Conservation (phyloP, 2,329 filamentous ascomycete species). For the Arthrinium puccinioides region DNA sequence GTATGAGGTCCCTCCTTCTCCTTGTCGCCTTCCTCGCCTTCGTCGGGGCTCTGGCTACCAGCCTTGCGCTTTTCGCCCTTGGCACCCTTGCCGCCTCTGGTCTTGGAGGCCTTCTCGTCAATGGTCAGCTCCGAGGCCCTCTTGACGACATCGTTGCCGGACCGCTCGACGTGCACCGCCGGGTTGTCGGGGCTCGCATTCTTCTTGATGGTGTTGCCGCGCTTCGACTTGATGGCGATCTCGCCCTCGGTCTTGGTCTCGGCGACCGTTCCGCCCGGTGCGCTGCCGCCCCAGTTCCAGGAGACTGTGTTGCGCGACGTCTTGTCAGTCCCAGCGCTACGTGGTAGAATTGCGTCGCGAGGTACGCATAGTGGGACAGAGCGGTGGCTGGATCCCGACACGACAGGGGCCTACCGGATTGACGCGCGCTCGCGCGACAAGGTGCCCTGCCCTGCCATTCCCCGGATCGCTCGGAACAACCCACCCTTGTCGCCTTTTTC, state of each 20-base stretch:
- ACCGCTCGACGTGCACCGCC: constrained; percentile 50
- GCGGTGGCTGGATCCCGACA: background rate
- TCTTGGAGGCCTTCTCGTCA: constrained; percentile 42
- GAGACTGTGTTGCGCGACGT: constrained; percentile 37
- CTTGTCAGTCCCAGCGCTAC: background rate
- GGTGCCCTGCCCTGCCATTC: too few relatives aligned
- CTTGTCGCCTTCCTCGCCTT: background rate
- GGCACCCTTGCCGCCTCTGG: constrained; percentile 13
- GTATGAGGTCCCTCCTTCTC: constrained; percentile 6
- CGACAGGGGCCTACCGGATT: too few relatives aligned
- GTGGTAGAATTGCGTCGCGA: background rate
- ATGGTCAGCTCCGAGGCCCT: constrained; percentile 52
- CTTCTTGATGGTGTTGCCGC: constrained; percentile 58
- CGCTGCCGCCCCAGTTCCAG: constrained; percentile 52
- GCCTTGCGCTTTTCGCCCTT: constrained; percentile 21
- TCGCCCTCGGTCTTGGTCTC: constrained; percentile 56
- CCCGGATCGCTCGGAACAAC: too few relatives aligned
- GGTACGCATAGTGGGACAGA: background rate
- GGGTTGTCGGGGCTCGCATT: constrained; percentile 53
- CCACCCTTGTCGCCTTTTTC: constrained; percentile 7
- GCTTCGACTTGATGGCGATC: constrained; percentile 52
- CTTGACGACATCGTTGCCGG: constrained; percentile 60
- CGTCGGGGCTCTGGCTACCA: constrained; percentile 5
- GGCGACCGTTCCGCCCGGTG: constrained; percentile 49
- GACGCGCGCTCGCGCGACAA: too few relatives aligned